Evolutionary conservation across 2,329 filamentous ascomycete genomes (phyloP).

Genomic region (Byssoonygena ceratinophila): DNA sequence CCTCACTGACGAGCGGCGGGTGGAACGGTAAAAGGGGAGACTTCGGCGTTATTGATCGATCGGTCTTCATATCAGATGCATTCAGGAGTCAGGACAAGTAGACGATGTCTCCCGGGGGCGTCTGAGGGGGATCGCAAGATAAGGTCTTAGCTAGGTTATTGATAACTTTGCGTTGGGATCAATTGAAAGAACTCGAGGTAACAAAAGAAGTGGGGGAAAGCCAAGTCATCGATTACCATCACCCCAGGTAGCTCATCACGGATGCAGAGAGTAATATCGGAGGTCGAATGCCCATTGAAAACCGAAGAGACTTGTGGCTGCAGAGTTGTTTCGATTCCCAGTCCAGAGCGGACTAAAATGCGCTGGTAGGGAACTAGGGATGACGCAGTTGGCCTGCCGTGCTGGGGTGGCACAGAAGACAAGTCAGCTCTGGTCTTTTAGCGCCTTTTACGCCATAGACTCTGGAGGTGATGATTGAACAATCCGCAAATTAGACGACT

Average conservation of each 20-base stretch:
- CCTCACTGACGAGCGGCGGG: slow-evolving; percentile 15
- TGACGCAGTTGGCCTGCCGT: slow-evolving; percentile 18
- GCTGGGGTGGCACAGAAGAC: slow-evolving; percentile 7
- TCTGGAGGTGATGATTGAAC: slow-evolving; percentile 7
- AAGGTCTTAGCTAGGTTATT: neutral
- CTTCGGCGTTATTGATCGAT: slow-evolving; percentile 17
- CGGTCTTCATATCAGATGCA: slow-evolving; percentile 20
- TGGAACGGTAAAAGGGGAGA: slow-evolving; percentile 11
- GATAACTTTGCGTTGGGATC: slow-evolving; percentile 1
- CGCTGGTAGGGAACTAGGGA: slow-evolving; percentile 15
- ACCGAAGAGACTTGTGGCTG: slow-evolving; percentile 2
- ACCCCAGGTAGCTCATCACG: neutral
- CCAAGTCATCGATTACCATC: neutral
- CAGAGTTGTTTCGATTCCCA: slow-evolving; percentile 5
- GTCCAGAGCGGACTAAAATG: slow-evolving; percentile 1
- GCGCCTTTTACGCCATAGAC: slow-evolving; percentile 11
- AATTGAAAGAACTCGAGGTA: neutral
- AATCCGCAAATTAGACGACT: slow-evolving; percentile 6
- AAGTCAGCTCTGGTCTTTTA: slow-evolving; percentile 11
- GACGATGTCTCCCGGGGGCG: neutral
- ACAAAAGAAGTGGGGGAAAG: neutral
- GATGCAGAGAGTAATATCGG: neutral
- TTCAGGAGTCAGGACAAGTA: too few species aligned
- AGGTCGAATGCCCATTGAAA: neutral
- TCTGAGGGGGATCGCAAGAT: slow-evolving; percentile 6